phyloP scores from a whole-genome alignment of 1,284 basidiomycete species.

The Marasmius sp. region DNA sequence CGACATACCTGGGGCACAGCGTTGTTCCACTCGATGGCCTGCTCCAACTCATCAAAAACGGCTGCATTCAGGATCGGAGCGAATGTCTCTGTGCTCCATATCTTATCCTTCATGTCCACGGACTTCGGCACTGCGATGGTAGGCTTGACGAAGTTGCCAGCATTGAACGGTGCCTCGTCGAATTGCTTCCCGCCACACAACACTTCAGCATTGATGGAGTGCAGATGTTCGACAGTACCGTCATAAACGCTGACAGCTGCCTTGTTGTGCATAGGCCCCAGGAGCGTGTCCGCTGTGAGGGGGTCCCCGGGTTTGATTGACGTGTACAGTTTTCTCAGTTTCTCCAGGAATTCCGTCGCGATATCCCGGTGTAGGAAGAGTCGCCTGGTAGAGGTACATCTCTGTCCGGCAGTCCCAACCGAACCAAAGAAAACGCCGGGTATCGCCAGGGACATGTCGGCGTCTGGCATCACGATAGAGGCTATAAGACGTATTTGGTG shows the following conservation, averaged over 20 bases:
- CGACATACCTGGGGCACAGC: conserved; percentile 70
- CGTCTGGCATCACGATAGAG: conserved; percentile 90
- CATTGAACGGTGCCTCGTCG: conserved; percentile 46
- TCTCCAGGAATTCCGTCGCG: conserved; percentile 72
- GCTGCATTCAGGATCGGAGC: conserved; percentile 86
- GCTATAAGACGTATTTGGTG: conserved; percentile 44
- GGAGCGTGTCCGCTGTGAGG: conserved; percentile 67
- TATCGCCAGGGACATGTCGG: conserved; percentile 86
- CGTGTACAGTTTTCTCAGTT: conserved; percentile 72
- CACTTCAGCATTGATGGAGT: conserved; percentile 72
- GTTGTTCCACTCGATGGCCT: conserved; percentile 94
- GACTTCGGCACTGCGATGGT: conserved; percentile 75
- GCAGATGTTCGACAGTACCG: conserved; percentile 63
- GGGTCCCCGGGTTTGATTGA: conserved; percentile 81
- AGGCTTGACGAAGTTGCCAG: conserved; percentile 88
- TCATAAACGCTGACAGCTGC: conserved; percentile 69
- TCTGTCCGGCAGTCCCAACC: conserved; percentile 91
- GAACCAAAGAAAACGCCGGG: conserved; percentile 92
- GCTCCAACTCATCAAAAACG: conserved; percentile 87
- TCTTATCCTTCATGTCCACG: conserved; percentile 47
- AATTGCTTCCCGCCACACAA: conserved; percentile 67
- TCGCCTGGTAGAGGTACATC: conserved; percentile 91
- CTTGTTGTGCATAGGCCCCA: conserved; percentile 84
- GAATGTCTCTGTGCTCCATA: conserved; percentile 86
- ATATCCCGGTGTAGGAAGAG: conserved; percentile 86